Evolutionary conservation across 345 rosid species (phyloP).

Genomic region (Xanthoceras sorbifolium): DNA sequence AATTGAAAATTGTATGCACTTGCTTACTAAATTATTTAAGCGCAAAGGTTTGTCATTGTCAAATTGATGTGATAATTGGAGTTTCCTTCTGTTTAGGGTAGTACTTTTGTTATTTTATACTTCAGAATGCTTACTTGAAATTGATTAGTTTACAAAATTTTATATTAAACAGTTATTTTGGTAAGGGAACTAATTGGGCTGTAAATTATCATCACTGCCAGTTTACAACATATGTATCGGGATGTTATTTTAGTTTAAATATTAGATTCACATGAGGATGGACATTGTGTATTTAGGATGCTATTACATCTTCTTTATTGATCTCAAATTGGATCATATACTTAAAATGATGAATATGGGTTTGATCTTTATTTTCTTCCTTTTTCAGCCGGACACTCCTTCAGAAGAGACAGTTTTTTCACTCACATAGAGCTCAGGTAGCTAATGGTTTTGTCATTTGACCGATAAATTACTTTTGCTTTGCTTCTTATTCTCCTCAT

Average conservation of each 20-base stretch:
- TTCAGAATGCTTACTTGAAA: neutral
- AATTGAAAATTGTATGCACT: neutral
- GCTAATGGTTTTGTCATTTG: slow-evolving; percentile 16
- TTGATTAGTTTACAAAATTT: neutral
- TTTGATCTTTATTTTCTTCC: slow-evolving; percentile 24
- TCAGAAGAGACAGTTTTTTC: slow-evolving; percentile 91
- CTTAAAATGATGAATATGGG: slow-evolving; percentile 6
- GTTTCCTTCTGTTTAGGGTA: neutral
- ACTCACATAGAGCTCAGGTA: slow-evolving; percentile 99
- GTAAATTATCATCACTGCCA: neutral
- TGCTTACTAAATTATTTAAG: neutral
- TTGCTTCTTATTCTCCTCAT: neutral
- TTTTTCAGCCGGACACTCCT: slow-evolving; percentile 78
- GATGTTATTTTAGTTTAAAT: neutral
- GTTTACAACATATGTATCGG: neutral
- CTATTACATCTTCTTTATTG: neutral
- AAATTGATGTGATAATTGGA: neutral
- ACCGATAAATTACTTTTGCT: neutral
- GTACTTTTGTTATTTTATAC: neutral
- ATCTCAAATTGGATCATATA: neutral
- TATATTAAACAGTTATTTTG: neutral
- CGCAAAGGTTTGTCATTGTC: neutral
- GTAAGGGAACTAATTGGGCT: neutral
- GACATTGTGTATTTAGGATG: neutral
- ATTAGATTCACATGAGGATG: neutral